Conservation (phyloP, 2,329 filamentous ascomycete genomes). For the Aspergillus fischeri region DNA sequence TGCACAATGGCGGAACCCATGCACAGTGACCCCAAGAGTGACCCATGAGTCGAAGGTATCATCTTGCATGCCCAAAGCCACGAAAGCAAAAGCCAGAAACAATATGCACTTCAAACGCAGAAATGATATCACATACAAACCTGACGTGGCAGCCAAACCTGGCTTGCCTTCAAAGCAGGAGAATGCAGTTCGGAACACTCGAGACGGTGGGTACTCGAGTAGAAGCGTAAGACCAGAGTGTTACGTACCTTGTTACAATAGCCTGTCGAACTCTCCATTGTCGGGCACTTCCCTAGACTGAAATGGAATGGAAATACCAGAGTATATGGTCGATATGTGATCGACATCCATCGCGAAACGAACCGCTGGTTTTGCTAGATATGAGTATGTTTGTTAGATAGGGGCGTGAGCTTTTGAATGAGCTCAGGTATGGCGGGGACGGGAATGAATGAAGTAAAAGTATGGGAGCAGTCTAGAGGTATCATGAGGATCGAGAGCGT, state of each 20-base stretch:
- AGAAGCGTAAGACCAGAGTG: background rate
- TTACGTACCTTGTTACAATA: slow-evolving; percentile 16
- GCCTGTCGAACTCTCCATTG: background rate
- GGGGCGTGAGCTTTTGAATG: background rate
- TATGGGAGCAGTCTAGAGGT: slow-evolving; percentile 1
- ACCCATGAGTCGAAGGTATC: slow-evolving; percentile 12
- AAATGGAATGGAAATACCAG: background rate
- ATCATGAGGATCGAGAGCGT: slow-evolving; percentile 48
- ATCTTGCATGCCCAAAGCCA: slow-evolving; percentile 10
- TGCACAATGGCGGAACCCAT: background rate
- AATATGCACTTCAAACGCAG: background rate
- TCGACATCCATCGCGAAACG: slow-evolving; percentile 1
- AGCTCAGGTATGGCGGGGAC: slow-evolving; percentile 2
- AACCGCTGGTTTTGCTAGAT: background rate
- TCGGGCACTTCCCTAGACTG: background rate
- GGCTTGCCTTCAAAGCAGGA: background rate
- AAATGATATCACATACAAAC: slow-evolving; percentile 15
- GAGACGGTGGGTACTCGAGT: slow-evolving; percentile 1
- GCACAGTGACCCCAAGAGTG: background rate
- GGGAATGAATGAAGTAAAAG: background rate
- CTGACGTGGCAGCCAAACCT: slow-evolving; percentile 8
- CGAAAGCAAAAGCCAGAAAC: background rate
- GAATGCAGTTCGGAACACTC: slow-evolving; percentile 1
- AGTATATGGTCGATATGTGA: background rate
- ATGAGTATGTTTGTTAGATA: background rate